Evolutionary conservation across 768 basidiomycete species (phyloP), one percentile per base, ranked within the genome.

Genomic region (Multifurca ochricompacta): DNA sequence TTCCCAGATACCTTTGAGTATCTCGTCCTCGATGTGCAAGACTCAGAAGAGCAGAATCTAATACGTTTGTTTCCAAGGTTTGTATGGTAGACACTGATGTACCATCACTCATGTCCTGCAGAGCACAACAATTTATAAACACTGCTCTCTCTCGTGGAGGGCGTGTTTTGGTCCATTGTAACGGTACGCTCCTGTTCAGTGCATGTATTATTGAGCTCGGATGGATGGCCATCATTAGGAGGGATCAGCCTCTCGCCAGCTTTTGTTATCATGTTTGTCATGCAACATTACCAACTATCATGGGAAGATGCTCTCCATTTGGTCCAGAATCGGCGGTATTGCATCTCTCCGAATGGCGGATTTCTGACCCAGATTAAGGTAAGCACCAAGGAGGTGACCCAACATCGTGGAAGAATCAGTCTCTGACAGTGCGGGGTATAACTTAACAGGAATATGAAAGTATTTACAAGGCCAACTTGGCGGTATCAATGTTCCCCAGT

Each of bases 291-390:
- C 66, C 79, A 81, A 27, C 70, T 91, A 27, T 82, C 82, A 35
- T 92, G 87, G 85, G 90, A 92, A 71, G 89, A 93, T 51, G 91
- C 90, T 0, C 73, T 93, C 44, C 89, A 91, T 63, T 70, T 87
- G 64, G 91, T 93, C 3, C 91, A 93, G 68, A 92, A 92, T 60
- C 77, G 91, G 43, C 79, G 92, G 41, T 96, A 95, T 63, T 96
- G 92, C 68, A 93, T 94, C 59, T 90, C 89, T 1, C 93, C 91
- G 10, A 92, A 95, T 62, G 83, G 85, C 13, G 92, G 91, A 3
- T 96, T 96, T 69, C 67, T 94, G 63, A 89, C 87, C 9, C 92
- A 95, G 67, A 85, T 95, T 66, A 94, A 95, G 79, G 89, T 86
- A 53, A 25, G 72, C 18, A 18, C 28, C 27, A n/a, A 31, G 37